Evolutionary conservation across 2,329 filamentous ascomycete genomes (phyloP), one percentile per base, ranked within the genome.

Genomic region (Colletotrichum simmondsii): DNA sequence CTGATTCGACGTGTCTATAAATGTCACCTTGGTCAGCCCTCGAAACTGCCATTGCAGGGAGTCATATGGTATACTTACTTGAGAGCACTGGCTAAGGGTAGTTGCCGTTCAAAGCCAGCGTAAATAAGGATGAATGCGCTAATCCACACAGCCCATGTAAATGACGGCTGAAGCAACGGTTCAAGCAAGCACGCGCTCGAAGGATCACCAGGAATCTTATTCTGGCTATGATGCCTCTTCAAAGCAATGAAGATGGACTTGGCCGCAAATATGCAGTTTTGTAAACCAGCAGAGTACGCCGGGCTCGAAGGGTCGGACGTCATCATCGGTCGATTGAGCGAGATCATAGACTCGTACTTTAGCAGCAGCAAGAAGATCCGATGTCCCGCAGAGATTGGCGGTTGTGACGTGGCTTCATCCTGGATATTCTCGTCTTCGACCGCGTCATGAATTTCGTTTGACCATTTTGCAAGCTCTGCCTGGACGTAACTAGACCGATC

Each of bases 141-240:
- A 75, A 88, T 88, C 87, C 87, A 89, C 0, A 86, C 81, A 1
- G 84, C 84, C 87, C 87, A 88, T 0, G 87, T 88, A 52, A 87
- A 87, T 0, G 86, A 87, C 3, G 86, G 86, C 85, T 87, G 88
- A 0, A 86, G 77, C 28, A 89, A 77, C 0, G 85, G 82, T 7
- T 76, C 65, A 0, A 53, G 59, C 0, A 80, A 67, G 5, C 68
- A 69, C 1, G 65, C 49, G 2, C 67, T 74, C 8, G 62, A 52
- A 1, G 65, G 66, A 3, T 75, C 75, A 3, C 37, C 30, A 1
- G 11, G 12, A 3, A 57, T 56, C 52, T 52, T 78, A 24, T 79
- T 65, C 0, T 70, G 75, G 8, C 71, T 73, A 7, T 73, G 74
- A 16, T 80, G 75, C 24, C 75, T 75, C 60, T 83, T 83, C 32